Evolutionary conservation across 257 asterid species (phyloP), one percentile per base, ranked within the genome.

Genomic region (Fraxinus anomala): DNA sequence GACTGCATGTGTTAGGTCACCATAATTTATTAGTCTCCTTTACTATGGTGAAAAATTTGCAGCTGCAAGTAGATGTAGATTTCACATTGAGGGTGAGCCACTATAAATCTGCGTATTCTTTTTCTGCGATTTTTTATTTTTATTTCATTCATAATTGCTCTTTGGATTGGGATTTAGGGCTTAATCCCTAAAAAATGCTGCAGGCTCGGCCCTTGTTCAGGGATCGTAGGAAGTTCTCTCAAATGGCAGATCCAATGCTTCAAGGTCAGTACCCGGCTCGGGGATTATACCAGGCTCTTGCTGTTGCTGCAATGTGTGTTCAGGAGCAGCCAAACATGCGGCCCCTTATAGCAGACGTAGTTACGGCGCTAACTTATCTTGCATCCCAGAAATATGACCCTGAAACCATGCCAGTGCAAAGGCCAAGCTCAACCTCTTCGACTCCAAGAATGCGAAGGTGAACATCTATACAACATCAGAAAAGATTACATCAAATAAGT

Each of bases 271-370:
- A 87, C 80, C 91, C 89, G 3, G 44, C 82, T 4, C 77, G 88
- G 71, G 91, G 92, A 10, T 40, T 89, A 56, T 87, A 83, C 65
- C 91, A 87, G 81, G 91, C 91, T 61, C 91, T 87, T 72, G 89
- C 92, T 5, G 87, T 89, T 17, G 92, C 88, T 19, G 91, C 91
- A 79, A 87, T 89, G 92, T 89, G 92, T 36, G 91, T 89, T 24
- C 88, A 89, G 63, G 92, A 89, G 83, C 87, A 89, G 77, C 89
- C 90, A 17, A 90, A 77, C 37, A 83, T 87, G 91, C 85, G 94
- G 28, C 97, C 94, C 34, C 83, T 88, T 36, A 89, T 91, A 66
- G 94, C 90, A 1, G 94, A 91, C 54, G 92, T 91, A 4, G 94
- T 88, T n/a, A 89, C 91, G 0, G 92, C 94, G 69, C 78, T 89